Conservation (phyloP, 2,329 filamentous ascomycete genomes). For the Neonectria hederae region DNA sequence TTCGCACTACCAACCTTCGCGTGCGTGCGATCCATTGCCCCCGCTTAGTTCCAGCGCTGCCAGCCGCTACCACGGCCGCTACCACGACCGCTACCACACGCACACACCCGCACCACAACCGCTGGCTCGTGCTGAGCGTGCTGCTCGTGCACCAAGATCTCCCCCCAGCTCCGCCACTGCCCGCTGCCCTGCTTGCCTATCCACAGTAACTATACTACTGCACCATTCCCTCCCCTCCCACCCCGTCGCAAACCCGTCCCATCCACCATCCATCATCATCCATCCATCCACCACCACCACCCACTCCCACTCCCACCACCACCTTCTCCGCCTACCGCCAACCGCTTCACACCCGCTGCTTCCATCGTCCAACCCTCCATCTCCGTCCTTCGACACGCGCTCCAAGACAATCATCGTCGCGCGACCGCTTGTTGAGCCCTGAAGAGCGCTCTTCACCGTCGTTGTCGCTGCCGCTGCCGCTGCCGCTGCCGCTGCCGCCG, state of each 20-base stretch:
- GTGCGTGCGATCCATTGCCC: constrained; percentile 21
- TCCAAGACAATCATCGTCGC: constrained; percentile 26
- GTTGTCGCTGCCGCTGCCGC: constrained; percentile 23
- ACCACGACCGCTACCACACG: background rate
- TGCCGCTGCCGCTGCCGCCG: constrained; percentile 27
- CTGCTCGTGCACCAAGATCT: no score
- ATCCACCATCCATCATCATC: constrained; percentile 41
- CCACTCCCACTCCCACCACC: constrained; percentile 18
- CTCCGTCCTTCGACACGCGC: constrained; percentile 18
- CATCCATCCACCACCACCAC: constrained; percentile 29
- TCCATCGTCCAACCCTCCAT: constrained; percentile 39
- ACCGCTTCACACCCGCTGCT: constrained; percentile 37
- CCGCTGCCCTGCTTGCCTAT: constrained; percentile 14
- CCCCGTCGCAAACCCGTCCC: constrained; percentile 42
- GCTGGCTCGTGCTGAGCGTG: background rate
- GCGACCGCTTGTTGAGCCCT: constrained; percentile 33
- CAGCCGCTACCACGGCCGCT: background rate
- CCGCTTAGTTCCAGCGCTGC: constrained; percentile 17
- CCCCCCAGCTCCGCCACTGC: constrained; percentile 14
- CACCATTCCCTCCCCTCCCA: constrained; percentile 35
- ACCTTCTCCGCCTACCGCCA: constrained; percentile 14
- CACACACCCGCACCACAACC: background rate
- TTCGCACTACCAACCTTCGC: constrained; percentile 10
- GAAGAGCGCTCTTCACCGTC: constrained; percentile 29
- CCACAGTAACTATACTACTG: constrained; percentile 36